phyloP scores from a whole-genome alignment of 1,139 yeast species.

The Yamadazyma oceani region DNA sequence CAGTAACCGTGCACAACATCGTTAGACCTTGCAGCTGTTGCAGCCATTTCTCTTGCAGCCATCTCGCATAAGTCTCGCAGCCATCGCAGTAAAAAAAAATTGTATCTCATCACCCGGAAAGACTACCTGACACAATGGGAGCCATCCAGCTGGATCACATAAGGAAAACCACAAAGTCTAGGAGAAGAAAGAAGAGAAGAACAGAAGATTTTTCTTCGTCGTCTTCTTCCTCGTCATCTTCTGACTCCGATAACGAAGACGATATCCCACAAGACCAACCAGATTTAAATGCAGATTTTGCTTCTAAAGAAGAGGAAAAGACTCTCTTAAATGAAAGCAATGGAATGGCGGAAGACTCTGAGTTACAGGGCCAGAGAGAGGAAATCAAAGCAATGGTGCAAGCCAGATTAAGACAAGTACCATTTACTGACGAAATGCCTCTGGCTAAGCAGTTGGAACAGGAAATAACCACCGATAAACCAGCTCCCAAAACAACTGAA shows the following conservation, averaged over 20 bases:
- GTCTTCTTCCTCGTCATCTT: slow-evolving; percentile 48
- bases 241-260: slow-evolving; percentile 27
- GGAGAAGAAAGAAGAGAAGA: slow-evolving; percentile 77
- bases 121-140: not conserved
- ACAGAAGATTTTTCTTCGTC: slow-evolving; percentile 56
- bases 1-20: too few species aligned
- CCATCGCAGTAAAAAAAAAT: not conserved
- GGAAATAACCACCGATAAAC: not conserved
- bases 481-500: slow-evolving; percentile 20
- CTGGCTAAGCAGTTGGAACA: not conserved
- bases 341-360: slow-evolving; percentile 19
- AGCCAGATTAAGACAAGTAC: slow-evolving; percentile 15
- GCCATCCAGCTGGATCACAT: slow-evolving; percentile 1
- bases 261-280: slow-evolving; percentile 24
- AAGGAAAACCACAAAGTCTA: slow-evolving; percentile 8
- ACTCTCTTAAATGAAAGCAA: too few species aligned
- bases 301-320: too few species aligned
- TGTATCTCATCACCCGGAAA: too few species aligned
- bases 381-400: not conserved
- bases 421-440: slow-evolving; percentile 14
- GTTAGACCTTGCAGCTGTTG: not conserved
- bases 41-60: too few species aligned
- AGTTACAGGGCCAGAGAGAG: not conserved
- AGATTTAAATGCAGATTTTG: slow-evolving; percentile 30
- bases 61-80: too few species aligned